Evolutionary conservation across 331 rosid species (phyloP), one percentile per base, ranked within the genome.

Genomic region (Dryas integrifolia): DNA sequence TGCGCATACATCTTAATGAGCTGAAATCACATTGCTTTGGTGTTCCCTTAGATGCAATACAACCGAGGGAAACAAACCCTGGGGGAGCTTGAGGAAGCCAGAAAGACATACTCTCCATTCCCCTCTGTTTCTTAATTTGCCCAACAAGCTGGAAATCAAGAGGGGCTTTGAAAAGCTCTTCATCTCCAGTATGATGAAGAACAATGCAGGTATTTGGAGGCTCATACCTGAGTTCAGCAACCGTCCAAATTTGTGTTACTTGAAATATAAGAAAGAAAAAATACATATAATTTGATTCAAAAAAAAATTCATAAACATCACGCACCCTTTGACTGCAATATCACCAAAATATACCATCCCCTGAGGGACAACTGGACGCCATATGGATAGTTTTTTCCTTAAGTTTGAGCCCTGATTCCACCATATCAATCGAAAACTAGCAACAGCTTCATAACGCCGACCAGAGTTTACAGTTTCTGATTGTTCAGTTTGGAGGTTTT

Each of bases 71-170:
- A 77, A 89, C 97, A 92, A 86, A 95, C 38, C 99, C 97, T 66
- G 97, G 90, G 57, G 96, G 93, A 72, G 97, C 92, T 82, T 95
- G 96, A 59, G 99, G 99, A 72, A 87, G 88, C 99, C 99, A 95
- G 72, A 95, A 95, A 24, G 92, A 88, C 39, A 92, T 80, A 26
- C 77, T 79, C 45, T 95, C 99, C 81, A 84, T 84, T 82, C 99
- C 96, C 80, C 88, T 83, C 83, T 88, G 99, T 76, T 87, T 89
- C 86, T 91, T 95, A 58, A 95, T 83, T 71, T 85, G 86, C 76
- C 97, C 97, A 78, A 89, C 87, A 77, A 84, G 88, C 68, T 88
- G 96, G 82, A 89, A 95, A 83, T 86, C 96, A 58, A 80, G 72
- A 70, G 99, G 98, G 43, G 85, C 62, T 88, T 81, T 92, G 16